These are phyloP conservation scores for Rhynchospora breviuscula DNA, from an alignment of 176 grass and related monocot genomes.

Conservation along the genomic window DNA sequence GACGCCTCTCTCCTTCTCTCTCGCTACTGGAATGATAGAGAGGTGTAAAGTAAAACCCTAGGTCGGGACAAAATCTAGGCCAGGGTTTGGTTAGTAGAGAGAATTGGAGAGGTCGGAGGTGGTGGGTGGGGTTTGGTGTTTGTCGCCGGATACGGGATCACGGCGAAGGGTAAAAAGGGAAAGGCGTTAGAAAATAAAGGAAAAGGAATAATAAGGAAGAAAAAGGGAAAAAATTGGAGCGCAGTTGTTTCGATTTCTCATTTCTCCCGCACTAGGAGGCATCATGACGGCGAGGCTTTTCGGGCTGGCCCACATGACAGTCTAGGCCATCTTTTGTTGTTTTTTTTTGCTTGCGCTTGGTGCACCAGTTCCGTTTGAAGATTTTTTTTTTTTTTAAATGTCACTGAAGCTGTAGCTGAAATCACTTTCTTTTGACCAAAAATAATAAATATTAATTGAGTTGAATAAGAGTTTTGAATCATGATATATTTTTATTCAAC, in stretches of 20 bases:
- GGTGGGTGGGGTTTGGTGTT: neutral
- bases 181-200: neutral
- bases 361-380: neutral
- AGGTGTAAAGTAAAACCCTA: neutral
- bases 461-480: neutral
- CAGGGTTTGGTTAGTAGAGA: conserved; percentile 46
- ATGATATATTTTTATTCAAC: neutral
- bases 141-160: conserved; percentile 8
- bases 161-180: conserved; percentile 15
- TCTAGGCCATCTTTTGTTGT: neutral
- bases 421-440: neutral
- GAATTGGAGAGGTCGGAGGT: neutral
- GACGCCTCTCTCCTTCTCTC: neutral
- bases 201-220: neutral
- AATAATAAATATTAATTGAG: neutral
- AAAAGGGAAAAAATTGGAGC: neutral
- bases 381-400: neutral
- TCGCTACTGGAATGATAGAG: too few species aligned
- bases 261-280: neutral
- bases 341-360: neutral
- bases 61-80: conserved; percentile 14
- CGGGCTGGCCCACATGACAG: neutral
- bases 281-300: conserved; percentile 15
- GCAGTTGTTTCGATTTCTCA: conserved; percentile 17
- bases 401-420: neutral